phyloP scores from a whole-genome alignment of 129 eudicot species.

The Saposhnikovia divaricata region DNA sequence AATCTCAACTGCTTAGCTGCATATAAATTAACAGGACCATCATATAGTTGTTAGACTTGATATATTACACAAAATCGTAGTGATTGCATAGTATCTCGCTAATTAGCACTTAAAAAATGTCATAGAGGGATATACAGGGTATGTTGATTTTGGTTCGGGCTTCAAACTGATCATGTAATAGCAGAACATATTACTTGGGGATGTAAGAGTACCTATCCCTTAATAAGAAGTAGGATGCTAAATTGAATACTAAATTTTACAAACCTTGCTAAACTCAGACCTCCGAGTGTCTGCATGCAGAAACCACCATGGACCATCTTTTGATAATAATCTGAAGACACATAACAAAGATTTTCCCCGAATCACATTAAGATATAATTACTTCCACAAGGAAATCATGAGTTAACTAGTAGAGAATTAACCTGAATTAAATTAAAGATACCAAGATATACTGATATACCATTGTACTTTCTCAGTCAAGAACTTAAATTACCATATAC shows the following conservation, averaged over 20 bases:
- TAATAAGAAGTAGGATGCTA: not conserved
- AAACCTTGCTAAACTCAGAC: constrained; percentile 30
- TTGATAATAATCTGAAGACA: constrained; percentile 41
- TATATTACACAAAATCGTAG: not conserved
- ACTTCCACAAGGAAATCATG: not conserved
- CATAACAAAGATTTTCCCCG: not conserved
- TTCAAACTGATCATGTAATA: not conserved
- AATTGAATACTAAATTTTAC: not conserved
- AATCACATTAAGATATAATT: not conserved
- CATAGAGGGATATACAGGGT: not conserved
- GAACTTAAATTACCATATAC: not conserved
- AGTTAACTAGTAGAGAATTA: not conserved
- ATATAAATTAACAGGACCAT: not conserved
- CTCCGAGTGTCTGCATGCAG: constrained; percentile 27
- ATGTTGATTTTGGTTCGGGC: not conserved
- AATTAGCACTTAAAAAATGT: not conserved
- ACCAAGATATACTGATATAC: not conserved
- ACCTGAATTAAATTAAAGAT: not conserved
- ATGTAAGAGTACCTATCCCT: not conserved
- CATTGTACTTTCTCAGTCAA: not conserved
- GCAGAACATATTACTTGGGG: not conserved
- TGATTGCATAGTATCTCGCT: not conserved
- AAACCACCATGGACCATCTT: constrained; percentile 70
- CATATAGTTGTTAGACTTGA: not conserved
- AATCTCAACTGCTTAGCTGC: not conserved